phyloP scores from a whole-genome alignment of 306 rosid species.

The Cucurbita moschata region DNA sequence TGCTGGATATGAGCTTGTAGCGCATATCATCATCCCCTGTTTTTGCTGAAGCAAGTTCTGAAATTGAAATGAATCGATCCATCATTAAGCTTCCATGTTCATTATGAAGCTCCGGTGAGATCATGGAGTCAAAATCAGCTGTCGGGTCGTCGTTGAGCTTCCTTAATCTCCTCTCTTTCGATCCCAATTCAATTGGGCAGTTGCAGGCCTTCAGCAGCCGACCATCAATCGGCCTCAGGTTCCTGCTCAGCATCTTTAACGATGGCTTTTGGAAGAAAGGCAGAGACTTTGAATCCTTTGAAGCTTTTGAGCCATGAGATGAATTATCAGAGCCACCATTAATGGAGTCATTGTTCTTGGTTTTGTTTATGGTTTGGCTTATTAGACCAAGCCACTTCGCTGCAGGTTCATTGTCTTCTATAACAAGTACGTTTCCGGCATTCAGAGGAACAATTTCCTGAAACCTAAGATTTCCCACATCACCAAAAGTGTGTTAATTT shows the following conservation, averaged over 20 bases:
- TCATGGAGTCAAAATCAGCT: constrained; percentile 15
- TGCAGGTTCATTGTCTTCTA: constrained; percentile 94
- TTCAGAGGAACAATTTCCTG: constrained; percentile 92
- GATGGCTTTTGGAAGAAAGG: constrained; percentile 69
- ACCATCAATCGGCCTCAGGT: constrained; percentile 38
- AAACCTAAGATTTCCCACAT: constrained; percentile 29
- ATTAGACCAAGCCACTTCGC: constrained; percentile 69
- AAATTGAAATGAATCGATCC: constrained; percentile 40
- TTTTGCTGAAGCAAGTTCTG: constrained; percentile 30
- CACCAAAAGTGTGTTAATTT: neutral
- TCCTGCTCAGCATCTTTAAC: constrained; percentile 47
- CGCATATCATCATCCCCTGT: constrained; percentile 6
- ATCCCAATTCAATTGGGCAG: constrained; percentile 44
- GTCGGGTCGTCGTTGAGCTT: constrained; percentile 27
- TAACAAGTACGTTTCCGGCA: constrained; percentile 76
- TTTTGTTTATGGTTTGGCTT: constrained; percentile 61
- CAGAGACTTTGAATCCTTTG: constrained; percentile 11
- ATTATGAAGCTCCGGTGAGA: neutral
- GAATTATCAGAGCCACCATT: constrained; percentile 23
- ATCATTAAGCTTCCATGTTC: constrained; percentile 7
- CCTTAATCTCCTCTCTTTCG: constrained; percentile 31
- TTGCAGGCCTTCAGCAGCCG: constrained; percentile 63
- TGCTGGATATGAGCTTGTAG: constrained; percentile 57
- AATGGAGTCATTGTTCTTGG: constrained; percentile 19
- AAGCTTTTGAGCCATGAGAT: constrained; percentile 12